Conservation (phyloP, 2,329 filamentous ascomycete species). For the Fusarium pininemorale region DNA sequence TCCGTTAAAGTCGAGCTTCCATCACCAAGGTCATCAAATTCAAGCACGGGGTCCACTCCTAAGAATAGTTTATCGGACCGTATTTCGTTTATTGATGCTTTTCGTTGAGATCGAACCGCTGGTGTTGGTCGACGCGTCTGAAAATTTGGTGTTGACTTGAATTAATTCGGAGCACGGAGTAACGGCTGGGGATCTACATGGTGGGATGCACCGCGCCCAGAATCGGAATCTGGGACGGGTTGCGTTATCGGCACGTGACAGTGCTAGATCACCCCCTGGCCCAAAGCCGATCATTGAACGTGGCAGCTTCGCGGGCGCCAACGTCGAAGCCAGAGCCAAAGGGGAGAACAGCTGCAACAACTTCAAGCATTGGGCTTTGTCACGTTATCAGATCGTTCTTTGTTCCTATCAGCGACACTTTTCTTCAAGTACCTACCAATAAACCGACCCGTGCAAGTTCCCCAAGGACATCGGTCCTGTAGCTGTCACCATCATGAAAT, state of each 20-base stretch:
- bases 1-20: conserved; percentile 28
- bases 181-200: background rate
- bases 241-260: conserved; percentile 49
- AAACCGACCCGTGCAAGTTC: conserved; percentile 28
- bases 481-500: conserved; percentile 59
- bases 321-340: conserved; percentile 24
- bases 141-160: conserved; percentile 18
- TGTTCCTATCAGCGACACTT: conserved; percentile 15
- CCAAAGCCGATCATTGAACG: conserved; percentile 56
- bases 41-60: background rate
- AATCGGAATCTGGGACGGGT: background rate
- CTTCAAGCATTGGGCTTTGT: conserved; percentile 16
- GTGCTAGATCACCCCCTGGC: conserved; percentile 41
- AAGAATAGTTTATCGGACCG: background rate
- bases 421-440: background rate
- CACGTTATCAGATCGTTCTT: conserved; percentile 5
- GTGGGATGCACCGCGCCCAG: conserved; percentile 7
- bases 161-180: conserved; percentile 5
- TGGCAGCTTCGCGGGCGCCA: conserved; percentile 57
- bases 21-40: conserved; percentile 36
- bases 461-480: conserved; percentile 4
- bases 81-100: background rate
- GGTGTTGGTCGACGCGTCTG: conserved; percentile 27
- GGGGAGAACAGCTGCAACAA: conserved; percentile 19
- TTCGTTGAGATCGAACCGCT: conserved; percentile 8